phyloP scores from a whole-genome alignment of 1,284 basidiomycete species.

The Thelephora terrestris region DNA sequence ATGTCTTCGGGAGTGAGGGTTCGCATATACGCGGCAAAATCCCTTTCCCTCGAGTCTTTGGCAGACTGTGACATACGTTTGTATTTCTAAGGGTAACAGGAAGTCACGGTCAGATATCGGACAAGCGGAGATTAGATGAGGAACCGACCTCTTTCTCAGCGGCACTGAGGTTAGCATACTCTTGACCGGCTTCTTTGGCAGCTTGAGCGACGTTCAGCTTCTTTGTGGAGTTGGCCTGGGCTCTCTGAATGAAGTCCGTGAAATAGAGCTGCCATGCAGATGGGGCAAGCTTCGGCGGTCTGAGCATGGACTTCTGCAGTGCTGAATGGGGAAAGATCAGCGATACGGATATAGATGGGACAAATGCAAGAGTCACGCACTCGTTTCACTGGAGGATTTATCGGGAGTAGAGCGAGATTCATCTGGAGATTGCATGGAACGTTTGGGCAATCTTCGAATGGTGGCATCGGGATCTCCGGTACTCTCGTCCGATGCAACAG shows the following conservation, averaged over 20 bases:
- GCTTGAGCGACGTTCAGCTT: slow-evolving; percentile 95
- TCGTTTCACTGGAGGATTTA: not conserved
- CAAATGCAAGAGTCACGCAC: not conserved
- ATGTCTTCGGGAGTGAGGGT: slow-evolving; percentile 92
- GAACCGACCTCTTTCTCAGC: slow-evolving; percentile 72
- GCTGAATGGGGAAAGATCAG: slow-evolving; percentile 18
- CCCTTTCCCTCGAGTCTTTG: slow-evolving; percentile 78
- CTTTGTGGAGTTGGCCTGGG: slow-evolving; percentile 67
- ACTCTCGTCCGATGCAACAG: slow-evolving; percentile 40
- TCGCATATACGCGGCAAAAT: slow-evolving; percentile 78
- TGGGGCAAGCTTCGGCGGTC: slow-evolving; percentile 87
- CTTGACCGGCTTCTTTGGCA: slow-evolving; percentile 88
- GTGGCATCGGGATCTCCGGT: slow-evolving; percentile 53
- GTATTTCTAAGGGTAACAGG: slow-evolving; percentile 49
- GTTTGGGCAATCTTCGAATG: slow-evolving; percentile 48
- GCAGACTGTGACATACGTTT: slow-evolving; percentile 72
- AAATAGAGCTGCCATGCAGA: slow-evolving; percentile 98
- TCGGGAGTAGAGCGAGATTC: not conserved
- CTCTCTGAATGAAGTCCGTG: slow-evolving; percentile 88
- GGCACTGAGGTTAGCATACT: slow-evolving; percentile 71
- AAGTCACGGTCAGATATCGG: slow-evolving; percentile 19
- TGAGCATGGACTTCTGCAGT: slow-evolving; percentile 60
- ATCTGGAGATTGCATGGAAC: slow-evolving; percentile 7
- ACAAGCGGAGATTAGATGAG: slow-evolving; percentile 10
- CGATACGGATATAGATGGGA: not conserved